These are phyloP conservation scores for Ambrosia artemisiifolia DNA, from an alignment of 129 eudicot species.

Conservation along the genomic window DNA sequence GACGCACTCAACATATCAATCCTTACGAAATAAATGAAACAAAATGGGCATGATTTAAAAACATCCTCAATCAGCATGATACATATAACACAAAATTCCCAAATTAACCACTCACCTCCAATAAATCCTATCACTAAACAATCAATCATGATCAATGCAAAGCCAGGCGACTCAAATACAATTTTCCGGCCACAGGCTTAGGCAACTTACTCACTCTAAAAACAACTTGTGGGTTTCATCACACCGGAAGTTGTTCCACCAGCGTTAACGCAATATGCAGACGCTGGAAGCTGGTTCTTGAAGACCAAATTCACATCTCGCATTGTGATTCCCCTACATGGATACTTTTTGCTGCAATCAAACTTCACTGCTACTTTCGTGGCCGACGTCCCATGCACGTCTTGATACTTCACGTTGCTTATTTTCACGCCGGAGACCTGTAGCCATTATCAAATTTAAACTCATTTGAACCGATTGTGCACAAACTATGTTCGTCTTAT, in stretches of 20 bases:
- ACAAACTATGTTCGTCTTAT: neutral
- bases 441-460: neutral
- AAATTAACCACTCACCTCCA: neutral
- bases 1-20: neutral
- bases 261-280: constrained; percentile 44
- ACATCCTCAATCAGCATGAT: constrained; percentile 22
- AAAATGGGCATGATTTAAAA: constrained; percentile 2
- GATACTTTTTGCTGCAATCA: constrained; percentile 48
- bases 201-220: constrained; percentile 16
- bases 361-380: constrained; percentile 53
- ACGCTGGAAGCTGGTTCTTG: constrained; percentile 22
- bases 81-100: neutral
- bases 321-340: constrained; percentile 47
- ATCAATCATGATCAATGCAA: constrained; percentile 1
- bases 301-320: constrained; percentile 43
- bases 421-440: constrained; percentile 43
- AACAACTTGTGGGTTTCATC: constrained; percentile 47
- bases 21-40: neutral
- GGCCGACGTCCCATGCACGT: constrained; percentile 58
- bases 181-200: constrained; percentile 31
- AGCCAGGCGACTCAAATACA: constrained; percentile 39
- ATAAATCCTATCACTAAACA: constrained; percentile 4
- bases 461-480: neutral
- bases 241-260: constrained; percentile 45
- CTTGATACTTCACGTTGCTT: constrained; percentile 44